A percentile compares a stretch with the other conserved stretches of the same genome.
These are phyloP conservation scores for Rubroboletus pulcherrimus DNA, from an alignment of 768 basidiomycete species.

Conservation along the genomic window DNA sequence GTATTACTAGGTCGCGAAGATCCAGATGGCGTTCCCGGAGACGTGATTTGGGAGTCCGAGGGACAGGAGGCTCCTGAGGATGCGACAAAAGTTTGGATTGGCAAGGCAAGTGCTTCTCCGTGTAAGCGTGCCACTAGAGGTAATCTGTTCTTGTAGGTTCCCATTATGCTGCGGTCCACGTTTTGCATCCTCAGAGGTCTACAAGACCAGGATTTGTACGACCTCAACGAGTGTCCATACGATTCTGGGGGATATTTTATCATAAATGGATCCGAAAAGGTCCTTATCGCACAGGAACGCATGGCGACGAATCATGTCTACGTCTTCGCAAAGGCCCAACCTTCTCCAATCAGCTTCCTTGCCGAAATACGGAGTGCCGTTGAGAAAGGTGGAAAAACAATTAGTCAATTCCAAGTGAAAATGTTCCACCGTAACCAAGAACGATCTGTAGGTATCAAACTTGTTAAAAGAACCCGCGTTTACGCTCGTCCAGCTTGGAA, in stretches of 20 bases:
- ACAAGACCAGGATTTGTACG: conserved; percentile 76
- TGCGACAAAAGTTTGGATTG: conserved; percentile 87
- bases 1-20: conserved; percentile 79
- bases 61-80: conserved; percentile 61
- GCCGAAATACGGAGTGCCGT: conserved; percentile 97
- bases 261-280: conserved; percentile 99
- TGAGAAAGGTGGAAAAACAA: conserved; percentile 97
- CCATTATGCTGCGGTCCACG: conserved; percentile 94
- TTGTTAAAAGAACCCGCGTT: not conserved
- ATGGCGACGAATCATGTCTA: conserved; percentile 99
- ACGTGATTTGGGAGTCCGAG: conserved; percentile 73
- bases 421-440: conserved; percentile 91
- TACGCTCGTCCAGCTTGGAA: conserved; percentile 55
- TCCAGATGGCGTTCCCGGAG: conserved; percentile 75
- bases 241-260: conserved; percentile 99
- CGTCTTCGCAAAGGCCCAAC: conserved; percentile 96
- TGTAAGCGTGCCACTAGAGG: conserved; percentile 4
- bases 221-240: conserved; percentile 96
- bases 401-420: conserved; percentile 96
- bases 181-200: conserved; percentile 89
- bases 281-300: conserved; percentile 98
- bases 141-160: conserved; percentile 55
- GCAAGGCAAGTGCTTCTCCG: conserved; percentile 58
- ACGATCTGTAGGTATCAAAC: conserved; percentile 60
- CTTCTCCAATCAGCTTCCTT: conserved; percentile 91